Percentiles rank a stretch among this genome's conserved stretches.
These are phyloP conservation scores for Rubus parviflorus DNA, from an alignment of 306 rosid species.

Conservation along the genomic window DNA sequence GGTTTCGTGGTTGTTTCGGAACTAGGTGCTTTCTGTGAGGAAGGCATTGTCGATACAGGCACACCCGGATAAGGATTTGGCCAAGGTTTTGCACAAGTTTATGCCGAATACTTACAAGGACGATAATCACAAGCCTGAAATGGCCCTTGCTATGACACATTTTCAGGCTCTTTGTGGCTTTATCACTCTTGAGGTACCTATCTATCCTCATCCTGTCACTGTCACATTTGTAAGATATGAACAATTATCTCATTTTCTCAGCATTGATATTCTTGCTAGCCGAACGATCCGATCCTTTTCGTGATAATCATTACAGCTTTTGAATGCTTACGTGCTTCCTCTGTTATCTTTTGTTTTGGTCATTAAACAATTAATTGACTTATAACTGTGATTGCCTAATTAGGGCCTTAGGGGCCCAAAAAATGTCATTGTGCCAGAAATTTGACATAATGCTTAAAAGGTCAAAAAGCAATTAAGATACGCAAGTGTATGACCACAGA, in stretches of 20 bases:
- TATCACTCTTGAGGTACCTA: conserved; percentile 58
- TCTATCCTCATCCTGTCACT: not conserved
- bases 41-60: conserved; percentile 96
- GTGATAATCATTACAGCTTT: not conserved
- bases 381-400: not conserved
- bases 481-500: not conserved
- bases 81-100: conserved; percentile 69
- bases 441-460: not conserved
- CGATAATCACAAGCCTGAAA: conserved; percentile 95
- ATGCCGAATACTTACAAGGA: conserved; percentile 76
- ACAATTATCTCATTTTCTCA: not conserved
- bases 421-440: not conserved
- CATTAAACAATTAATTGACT: conserved; percentile 4
- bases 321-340: conserved; percentile 1
- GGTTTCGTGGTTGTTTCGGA: conserved; percentile 6
- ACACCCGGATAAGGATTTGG: conserved; percentile 92
- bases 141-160: conserved; percentile 80
- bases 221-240: not conserved
- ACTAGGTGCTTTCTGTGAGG: conserved; percentile 79
- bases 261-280: not conserved
- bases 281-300: not conserved
- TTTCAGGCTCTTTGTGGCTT: conserved; percentile 96
- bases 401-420: not conserved
- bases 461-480: not conserved
- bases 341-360: conserved; percentile 10